Percentiles rank a stretch among this genome's conserved stretches.
Conservation (phyloP, 495 filamentous ascomycete genomes). For the Halenospora varia region DNA sequence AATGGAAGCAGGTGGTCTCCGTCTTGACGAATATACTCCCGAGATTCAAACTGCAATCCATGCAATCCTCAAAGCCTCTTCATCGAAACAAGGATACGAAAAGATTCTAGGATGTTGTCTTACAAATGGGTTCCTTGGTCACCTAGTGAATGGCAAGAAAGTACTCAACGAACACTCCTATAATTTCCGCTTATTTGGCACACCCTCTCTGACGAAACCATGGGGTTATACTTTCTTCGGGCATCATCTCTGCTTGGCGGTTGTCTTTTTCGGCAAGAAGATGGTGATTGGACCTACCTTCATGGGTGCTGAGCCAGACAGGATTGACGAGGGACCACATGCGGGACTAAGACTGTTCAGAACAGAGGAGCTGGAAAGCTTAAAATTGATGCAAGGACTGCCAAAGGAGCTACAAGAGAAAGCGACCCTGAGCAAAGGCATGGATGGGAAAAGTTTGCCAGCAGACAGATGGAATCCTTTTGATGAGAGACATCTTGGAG, state of each 20-base stretch:
- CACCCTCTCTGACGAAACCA: slow-evolving; percentile 44
- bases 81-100: slow-evolving; percentile 65
- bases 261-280: slow-evolving; percentile 57
- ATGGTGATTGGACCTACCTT: slow-evolving; percentile 68
- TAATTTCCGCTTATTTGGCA: slow-evolving; percentile 53
- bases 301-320: slow-evolving; percentile 72
- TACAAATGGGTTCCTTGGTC: slow-evolving; percentile 75
- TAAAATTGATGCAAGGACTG: slow-evolving; percentile 66
- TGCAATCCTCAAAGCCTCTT: slow-evolving; percentile 35
- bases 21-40: slow-evolving; percentile 20
- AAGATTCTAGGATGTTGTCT: slow-evolving; percentile 68
- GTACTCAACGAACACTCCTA: slow-evolving; percentile 74
- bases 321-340: slow-evolving; percentile 61
- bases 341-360: slow-evolving; percentile 59
- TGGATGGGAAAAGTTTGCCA: slow-evolving; percentile 41
- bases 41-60: slow-evolving; percentile 21
- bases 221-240: slow-evolving; percentile 78
- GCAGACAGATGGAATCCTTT: slow-evolving; percentile 67
- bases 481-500: slow-evolving; percentile 69
- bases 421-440: slow-evolving; percentile 55
- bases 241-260: slow-evolving; percentile 68
- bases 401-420: slow-evolving; percentile 37
- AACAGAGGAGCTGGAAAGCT: slow-evolving; percentile 56
- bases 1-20: slow-evolving; percentile 22
- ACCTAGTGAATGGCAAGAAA: slow-evolving; percentile 52